Evolutionary conservation across 108 stramenopile species (phyloP).

Genomic region (Nitzschia palea): DNA sequence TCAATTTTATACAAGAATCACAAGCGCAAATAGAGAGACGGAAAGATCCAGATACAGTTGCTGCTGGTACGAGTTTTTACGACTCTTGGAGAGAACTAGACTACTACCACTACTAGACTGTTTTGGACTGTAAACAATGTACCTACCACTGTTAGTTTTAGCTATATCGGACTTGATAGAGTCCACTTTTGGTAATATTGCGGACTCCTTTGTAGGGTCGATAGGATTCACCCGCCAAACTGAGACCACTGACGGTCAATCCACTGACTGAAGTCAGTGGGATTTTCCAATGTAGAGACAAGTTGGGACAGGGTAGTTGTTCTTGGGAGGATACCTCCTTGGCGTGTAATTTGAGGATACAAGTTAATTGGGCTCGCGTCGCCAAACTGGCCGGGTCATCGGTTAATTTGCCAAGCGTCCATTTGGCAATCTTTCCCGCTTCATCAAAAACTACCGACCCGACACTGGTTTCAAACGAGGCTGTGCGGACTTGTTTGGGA

Average conservation of each 20-base stretch:
- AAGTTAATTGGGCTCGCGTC: conserved; percentile 28
- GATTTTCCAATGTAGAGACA: conserved; percentile 93
- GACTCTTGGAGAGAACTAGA: too few relatives aligned
- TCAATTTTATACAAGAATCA: too few relatives aligned
- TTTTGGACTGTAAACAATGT: too few relatives aligned
- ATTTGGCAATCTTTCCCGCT: conserved; percentile 94
- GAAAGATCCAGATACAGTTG: too few relatives aligned
- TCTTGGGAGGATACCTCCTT: neutral
- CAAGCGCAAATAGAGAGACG: too few relatives aligned
- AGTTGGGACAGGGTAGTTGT: conserved; percentile 53
- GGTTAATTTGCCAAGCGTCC: conserved; percentile 88
- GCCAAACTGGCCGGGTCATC: conserved; percentile 31
- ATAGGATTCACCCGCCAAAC: conserved; percentile 89
- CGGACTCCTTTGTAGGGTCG: conserved; percentile 97
- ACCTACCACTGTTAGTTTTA: too few relatives aligned
- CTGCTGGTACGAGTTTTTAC: too few relatives aligned
- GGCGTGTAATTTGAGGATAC: conserved; percentile 17
- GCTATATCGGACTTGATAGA: conserved; percentile 80
- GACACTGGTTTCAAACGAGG: conserved; percentile 71
- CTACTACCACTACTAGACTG: too few relatives aligned
- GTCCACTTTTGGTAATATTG: conserved; percentile 84
- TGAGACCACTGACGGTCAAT: conserved; percentile 88
- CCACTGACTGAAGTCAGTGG: conserved; percentile 93
- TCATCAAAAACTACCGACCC: conserved; percentile 94
- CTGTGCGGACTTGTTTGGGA: conserved; percentile 84